Evolutionary conservation across 2,329 filamentous ascomycete genomes (phyloP).

Genomic region (Paraphoma sp.): DNA sequence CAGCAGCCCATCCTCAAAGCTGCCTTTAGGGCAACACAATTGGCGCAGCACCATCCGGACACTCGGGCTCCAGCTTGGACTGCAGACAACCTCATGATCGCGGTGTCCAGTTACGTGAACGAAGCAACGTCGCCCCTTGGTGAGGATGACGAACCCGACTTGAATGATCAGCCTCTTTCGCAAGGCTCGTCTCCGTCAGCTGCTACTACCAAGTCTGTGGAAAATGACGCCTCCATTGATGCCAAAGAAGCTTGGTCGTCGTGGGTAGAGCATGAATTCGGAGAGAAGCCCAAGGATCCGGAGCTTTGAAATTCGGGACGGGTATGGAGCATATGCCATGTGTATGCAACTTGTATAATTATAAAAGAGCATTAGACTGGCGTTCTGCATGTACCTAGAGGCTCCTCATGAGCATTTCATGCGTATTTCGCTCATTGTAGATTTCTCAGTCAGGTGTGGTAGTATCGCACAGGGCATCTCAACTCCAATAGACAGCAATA

Average conservation of each 20-base stretch:
- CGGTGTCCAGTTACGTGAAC: conserved; percentile 32
- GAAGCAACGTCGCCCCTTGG: conserved; percentile 10
- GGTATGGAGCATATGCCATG: not conserved
- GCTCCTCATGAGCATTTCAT: not conserved
- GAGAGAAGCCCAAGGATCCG: conserved; percentile 28
- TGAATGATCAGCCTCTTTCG: conserved; percentile 10
- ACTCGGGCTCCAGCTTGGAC: conserved; percentile 35
- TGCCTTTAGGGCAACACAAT: conserved; percentile 19
- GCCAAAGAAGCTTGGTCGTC: conserved; percentile 30
- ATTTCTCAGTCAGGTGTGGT: not conserved
- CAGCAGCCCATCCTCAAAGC: conserved; percentile 31
- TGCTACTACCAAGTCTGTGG: not conserved
- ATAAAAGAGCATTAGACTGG: conserved; percentile 15
- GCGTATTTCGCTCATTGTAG: not conserved
- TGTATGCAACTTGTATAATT: conserved; percentile 9
- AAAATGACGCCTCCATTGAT: not conserved
- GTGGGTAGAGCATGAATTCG: conserved; percentile 39
- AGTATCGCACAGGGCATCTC: too few species aligned
- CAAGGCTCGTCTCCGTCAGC: not conserved
- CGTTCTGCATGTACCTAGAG: not conserved
- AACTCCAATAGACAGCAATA: too few species aligned
- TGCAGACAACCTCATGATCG: conserved; percentile 44
- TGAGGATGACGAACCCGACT: conserved; percentile 2
- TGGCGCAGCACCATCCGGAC: conserved; percentile 17
- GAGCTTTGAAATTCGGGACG: conserved; percentile 12